Conservation (phyloP, 1,284 basidiomycete species). For the Leccinum fallax region DNA sequence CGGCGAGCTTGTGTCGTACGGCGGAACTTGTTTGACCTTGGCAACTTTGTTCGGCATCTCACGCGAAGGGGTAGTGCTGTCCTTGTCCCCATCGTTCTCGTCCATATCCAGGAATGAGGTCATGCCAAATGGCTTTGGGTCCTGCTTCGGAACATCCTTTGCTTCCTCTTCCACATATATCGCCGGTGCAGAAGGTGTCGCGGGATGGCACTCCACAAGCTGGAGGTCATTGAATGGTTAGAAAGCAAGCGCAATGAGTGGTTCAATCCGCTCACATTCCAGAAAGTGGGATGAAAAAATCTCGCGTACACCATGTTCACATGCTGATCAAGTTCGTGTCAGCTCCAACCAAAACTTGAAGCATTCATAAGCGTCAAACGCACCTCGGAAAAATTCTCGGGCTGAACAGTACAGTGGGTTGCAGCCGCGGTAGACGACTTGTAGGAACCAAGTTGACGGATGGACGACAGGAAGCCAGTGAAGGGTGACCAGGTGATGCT, state of each 20-base stretch:
- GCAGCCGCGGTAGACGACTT: neutral
- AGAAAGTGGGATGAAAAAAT: conserved; percentile 27
- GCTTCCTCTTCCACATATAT: conserved; percentile 30
- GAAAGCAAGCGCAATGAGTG: neutral
- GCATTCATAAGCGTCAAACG: neutral
- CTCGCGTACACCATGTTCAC: conserved; percentile 28
- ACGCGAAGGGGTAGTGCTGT: neutral
- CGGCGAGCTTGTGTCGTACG: conserved; percentile 21
- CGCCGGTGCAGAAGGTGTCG: conserved; percentile 16
- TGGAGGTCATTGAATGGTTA: neutral
- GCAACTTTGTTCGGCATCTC: neutral
- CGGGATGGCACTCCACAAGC: conserved; percentile 24
- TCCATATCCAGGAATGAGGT: conserved; percentile 22
- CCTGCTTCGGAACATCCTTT: neutral
- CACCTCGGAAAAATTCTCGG: conserved; percentile 20
- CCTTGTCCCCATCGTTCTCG: conserved; percentile 5
- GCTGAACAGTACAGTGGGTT: conserved; percentile 3
- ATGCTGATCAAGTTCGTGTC: conserved; percentile 11
- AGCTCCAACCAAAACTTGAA: neutral
- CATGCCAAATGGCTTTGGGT: conserved; percentile 9
- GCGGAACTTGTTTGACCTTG: conserved; percentile 8
- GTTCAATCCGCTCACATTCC: conserved; percentile 19
- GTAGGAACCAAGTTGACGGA: conserved; percentile 3
- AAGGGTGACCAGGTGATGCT: conserved; percentile 12
- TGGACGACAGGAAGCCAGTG: conserved; percentile 10